These are phyloP conservation scores for Phlegmacium glaucopus DNA, from an alignment of 768 basidiomycete species.

Conservation along the genomic window DNA sequence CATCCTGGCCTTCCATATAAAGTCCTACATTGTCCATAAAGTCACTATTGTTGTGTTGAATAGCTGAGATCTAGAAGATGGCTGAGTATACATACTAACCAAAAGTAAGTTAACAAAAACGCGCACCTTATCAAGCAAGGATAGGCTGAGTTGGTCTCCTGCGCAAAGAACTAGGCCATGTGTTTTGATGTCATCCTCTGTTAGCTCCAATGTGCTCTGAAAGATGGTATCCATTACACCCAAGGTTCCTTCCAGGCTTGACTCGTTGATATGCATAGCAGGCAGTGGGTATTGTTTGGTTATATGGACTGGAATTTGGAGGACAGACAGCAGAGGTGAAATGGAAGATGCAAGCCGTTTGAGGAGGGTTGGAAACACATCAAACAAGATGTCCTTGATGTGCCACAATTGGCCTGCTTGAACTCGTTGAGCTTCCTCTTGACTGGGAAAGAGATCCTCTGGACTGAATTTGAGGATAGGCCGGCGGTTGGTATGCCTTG, in stretches of 20 bases:
- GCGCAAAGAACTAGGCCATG: constrained; percentile 15
- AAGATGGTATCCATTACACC: constrained; percentile 10
- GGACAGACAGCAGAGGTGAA: constrained; percentile 3
- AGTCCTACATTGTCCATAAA: constrained; percentile 13
- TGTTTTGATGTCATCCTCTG: constrained; percentile 10
- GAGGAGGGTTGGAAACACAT: constrained; percentile 5
- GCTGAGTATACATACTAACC: not conserved
- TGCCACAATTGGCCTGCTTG: constrained; percentile 11
- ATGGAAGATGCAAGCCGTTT: not conserved
- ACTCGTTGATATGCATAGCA: constrained; percentile 15
- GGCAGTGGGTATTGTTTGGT: constrained; percentile 18
- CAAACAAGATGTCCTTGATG: constrained; percentile 15
- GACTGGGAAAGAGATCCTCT: constrained; percentile 9
- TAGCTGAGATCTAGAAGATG: not conserved
- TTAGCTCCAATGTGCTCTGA: constrained; percentile 5
- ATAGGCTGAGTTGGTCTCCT: constrained; percentile 12
- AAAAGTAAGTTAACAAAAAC: no score
- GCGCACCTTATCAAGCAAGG: constrained; percentile 13
- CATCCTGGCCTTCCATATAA: constrained; percentile 16
- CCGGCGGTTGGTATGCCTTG: not conserved
- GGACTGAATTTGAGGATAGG: constrained; percentile 1
- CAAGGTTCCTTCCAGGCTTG: constrained; percentile 14
- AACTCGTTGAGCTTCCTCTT: not conserved
- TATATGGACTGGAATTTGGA: constrained; percentile 13
- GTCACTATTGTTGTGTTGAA: constrained; percentile 14